phyloP scores from a whole-genome alignment of 768 basidiomycete genomes.

The Gautieria morchelliformis region DNA sequence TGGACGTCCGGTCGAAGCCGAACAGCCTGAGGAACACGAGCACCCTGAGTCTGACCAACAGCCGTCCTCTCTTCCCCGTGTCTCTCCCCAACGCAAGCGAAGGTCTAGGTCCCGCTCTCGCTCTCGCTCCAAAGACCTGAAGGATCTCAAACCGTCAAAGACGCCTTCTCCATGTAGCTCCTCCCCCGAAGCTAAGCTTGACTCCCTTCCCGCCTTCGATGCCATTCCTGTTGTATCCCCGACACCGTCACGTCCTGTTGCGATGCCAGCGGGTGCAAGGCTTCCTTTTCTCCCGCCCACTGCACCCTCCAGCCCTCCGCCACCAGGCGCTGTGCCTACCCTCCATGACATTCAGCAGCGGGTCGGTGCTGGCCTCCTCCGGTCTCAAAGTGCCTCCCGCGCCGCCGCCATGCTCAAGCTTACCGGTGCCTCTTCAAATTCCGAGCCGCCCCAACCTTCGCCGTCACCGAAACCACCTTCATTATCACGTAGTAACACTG shows the following conservation, averaged over 20 bases:
- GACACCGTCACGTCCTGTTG: constrained; percentile 42
- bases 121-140: constrained; percentile 44
- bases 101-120: constrained; percentile 59
- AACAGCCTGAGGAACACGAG: constrained; percentile 18
- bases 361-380: constrained; percentile 49
- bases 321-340: neutral
- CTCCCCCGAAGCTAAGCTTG: constrained; percentile 43
- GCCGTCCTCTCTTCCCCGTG: constrained; percentile 30
- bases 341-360: constrained; percentile 55
- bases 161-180: constrained; percentile 49
- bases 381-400: constrained; percentile 83
- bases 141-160: constrained; percentile 44
- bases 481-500: constrained; percentile 47
- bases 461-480: constrained; percentile 41
- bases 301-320: constrained; percentile 4
- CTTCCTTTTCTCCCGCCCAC: constrained; percentile 7
- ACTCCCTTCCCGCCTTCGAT: constrained; percentile 23
- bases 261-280: constrained; percentile 32
- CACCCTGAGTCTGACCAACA: constrained; percentile 15
- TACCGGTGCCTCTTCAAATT: constrained; percentile 44
- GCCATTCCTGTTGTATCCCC: constrained; percentile 19
- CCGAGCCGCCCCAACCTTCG: constrained; percentile 36
- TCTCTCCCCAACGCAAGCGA: constrained; percentile 40
- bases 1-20: constrained; percentile 14
- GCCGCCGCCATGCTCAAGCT: constrained; percentile 78